phyloP scores from a whole-genome alignment of 306 rosid genomes.

The Inga oerstediana region DNA sequence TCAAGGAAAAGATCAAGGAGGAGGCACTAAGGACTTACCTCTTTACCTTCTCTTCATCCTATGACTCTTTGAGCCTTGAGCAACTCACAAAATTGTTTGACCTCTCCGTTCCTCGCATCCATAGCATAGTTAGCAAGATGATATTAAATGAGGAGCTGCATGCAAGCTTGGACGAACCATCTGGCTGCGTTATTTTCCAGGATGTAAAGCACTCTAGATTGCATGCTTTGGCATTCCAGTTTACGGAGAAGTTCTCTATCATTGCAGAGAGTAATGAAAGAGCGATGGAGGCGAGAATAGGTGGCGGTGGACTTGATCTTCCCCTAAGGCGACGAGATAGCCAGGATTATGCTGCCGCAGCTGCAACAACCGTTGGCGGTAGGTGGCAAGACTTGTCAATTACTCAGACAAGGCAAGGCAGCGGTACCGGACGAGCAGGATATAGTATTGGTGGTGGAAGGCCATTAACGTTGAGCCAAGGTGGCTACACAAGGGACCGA shows the following conservation, averaged over 20 bases:
- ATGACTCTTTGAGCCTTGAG: slow-evolving; percentile 71
- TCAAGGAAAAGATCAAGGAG: slow-evolving; percentile 82
- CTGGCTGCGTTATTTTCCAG: slow-evolving; percentile 58
- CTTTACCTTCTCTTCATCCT: slow-evolving; percentile 81
- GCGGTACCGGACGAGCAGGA: slow-evolving; percentile 62
- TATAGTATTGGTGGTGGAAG: slow-evolving; percentile 61
- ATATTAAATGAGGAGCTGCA: slow-evolving; percentile 93
- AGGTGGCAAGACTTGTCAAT: slow-evolving; percentile 83
- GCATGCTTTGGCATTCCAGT: slow-evolving; percentile 81
- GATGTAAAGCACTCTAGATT: slow-evolving; percentile 64
- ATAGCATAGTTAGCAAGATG: slow-evolving; percentile 86
- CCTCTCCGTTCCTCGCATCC: slow-evolving; percentile 60
- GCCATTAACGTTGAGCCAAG: slow-evolving; percentile 47
- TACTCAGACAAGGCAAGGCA: slow-evolving; percentile 72
- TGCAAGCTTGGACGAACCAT: slow-evolving; percentile 75
- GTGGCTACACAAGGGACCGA: slow-evolving; percentile 59
- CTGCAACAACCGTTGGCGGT: slow-evolving; percentile 47
- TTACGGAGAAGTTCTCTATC: slow-evolving; percentile 81
- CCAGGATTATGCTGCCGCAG: slow-evolving; percentile 72
- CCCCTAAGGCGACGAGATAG: slow-evolving; percentile 78
- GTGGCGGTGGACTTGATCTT: slow-evolving; percentile 89
- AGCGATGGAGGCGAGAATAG: slow-evolving; percentile 79
- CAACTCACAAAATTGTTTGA: slow-evolving; percentile 79
- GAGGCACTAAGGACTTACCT: slow-evolving; percentile 94
- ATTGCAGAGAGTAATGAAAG: slow-evolving; percentile 92